A percentile compares a stretch with the other conserved stretches of the same genome.
Evolutionary conservation across 1,284 basidiomycete species (phyloP).

Genomic region (Fomes fomentarius): DNA sequence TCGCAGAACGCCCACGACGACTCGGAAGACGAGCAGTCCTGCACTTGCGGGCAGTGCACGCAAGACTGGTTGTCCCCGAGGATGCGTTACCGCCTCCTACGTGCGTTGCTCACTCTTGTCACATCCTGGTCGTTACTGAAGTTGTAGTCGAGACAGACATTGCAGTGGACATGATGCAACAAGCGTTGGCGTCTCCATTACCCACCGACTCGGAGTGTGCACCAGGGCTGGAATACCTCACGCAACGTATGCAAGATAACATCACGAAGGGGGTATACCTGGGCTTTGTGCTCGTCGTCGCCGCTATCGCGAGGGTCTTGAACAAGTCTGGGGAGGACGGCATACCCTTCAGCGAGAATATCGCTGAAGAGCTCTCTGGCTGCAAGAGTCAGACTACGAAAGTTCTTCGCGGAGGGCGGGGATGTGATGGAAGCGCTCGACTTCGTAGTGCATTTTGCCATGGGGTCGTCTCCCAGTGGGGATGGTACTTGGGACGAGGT

Average conservation of each 20-base stretch:
- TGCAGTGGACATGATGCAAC: constrained; percentile 2
- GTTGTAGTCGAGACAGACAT: neutral
- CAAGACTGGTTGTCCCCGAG: constrained; percentile 25
- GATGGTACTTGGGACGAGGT: constrained; percentile 8
- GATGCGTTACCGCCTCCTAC: constrained; percentile 17
- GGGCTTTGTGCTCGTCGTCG: neutral
- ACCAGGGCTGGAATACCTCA: neutral
- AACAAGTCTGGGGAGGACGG: neutral
- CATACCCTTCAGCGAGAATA: constrained; percentile 1
- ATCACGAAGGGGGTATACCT: neutral
- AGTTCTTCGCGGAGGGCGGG: constrained; percentile 1
- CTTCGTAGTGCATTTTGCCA: constrained; percentile 8
- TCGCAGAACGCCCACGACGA: neutral
- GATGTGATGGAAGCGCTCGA: constrained; percentile 13
- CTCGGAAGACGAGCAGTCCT: neutral
- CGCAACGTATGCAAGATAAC: neutral
- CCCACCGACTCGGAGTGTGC: neutral
- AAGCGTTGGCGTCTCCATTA: neutral
- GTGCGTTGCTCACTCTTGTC: neutral
- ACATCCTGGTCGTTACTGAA: neutral
- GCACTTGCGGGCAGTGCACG: constrained; percentile 25
- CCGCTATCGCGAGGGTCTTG: neutral
- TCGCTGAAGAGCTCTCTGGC: neutral
- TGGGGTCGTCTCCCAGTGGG: constrained; percentile 9
- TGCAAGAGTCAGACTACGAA: neutral